phyloP scores from a whole-genome alignment of 2,329 filamentous ascomycete genomes.

The Scedosporium minutisporum region DNA sequence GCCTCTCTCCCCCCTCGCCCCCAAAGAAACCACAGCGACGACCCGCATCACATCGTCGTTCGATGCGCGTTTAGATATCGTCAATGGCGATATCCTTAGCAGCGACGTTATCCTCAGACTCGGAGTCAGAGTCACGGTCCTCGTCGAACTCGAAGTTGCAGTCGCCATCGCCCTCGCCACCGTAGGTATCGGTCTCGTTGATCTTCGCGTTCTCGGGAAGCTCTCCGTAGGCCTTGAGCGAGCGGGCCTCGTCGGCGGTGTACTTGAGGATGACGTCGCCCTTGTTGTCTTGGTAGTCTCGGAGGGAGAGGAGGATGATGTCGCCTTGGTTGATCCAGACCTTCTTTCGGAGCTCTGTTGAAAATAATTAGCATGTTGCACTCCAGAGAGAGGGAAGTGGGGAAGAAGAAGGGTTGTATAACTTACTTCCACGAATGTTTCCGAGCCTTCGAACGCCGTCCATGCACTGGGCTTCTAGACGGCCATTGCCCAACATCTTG shows the following conservation, averaged over 20 bases:
- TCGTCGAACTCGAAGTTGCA: constrained; percentile 99
- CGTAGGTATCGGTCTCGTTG: constrained; percentile 96
- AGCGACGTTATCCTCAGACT: constrained; percentile 41
- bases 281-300: constrained; percentile 91
- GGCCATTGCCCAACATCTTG: constrained; percentile 91
- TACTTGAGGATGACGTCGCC: constrained; percentile 97
- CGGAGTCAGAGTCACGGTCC: constrained; percentile 58
- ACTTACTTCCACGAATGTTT: constrained; percentile 21
- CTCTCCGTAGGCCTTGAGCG: constrained; percentile 94
- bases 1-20: not conserved
- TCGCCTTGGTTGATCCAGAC: constrained; percentile 99
- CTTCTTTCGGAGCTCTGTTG: constrained; percentile 90
- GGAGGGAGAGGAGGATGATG: constrained; percentile 70
- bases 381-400: not conserved
- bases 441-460: constrained; percentile 78
- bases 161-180: constrained; percentile 86
- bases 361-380: constrained; percentile 52
- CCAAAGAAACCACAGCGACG: not conserved
- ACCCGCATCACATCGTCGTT: not conserved
- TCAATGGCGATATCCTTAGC: constrained; percentile 77
- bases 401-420: not conserved
- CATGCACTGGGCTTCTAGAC: constrained; percentile 88
- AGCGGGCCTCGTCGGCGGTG: constrained; percentile 88
- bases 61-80: constrained; percentile 60
- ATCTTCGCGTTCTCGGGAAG: constrained; percentile 97